Evolutionary conservation across 2,329 filamentous ascomycete species (phyloP).

Genomic region (Aspergillus terreus): DNA sequence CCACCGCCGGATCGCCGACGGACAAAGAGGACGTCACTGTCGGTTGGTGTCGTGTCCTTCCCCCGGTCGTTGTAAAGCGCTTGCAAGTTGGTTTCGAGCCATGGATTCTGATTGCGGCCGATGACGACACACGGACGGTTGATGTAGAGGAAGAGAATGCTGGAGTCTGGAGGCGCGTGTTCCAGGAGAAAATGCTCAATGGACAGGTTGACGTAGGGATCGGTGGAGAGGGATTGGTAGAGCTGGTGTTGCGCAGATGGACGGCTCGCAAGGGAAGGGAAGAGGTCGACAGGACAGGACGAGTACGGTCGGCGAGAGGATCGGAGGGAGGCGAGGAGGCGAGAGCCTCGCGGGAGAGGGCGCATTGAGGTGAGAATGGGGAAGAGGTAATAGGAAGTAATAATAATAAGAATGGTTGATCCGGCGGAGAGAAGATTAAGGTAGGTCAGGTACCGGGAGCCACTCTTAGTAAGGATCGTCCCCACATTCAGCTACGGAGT

Average conservation of each 20-base stretch:
- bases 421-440: too few species aligned
- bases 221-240: slow-evolving; percentile 64
- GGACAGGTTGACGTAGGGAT: slow-evolving; percentile 88
- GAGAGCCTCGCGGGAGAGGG: slow-evolving; percentile 24
- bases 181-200: slow-evolving; percentile 88
- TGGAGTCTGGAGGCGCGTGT: slow-evolving; percentile 66
- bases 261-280: slow-evolving; percentile 32
- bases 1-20: slow-evolving; percentile 85
- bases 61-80: slow-evolving; percentile 49
- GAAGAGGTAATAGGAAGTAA: not conserved
- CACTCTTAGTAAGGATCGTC: too few species aligned
- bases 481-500: too few species aligned
- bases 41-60: slow-evolving; percentile 14
- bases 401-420: too few species aligned
- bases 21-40: slow-evolving; percentile 59
- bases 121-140: slow-evolving; percentile 87
- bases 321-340: slow-evolving; percentile 14
- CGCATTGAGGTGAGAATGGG: slow-evolving; percentile 6
- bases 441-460: too few species aligned
- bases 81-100: slow-evolving; percentile 79
- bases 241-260: slow-evolving; percentile 53
- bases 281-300: slow-evolving; percentile 26
- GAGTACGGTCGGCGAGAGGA: slow-evolving; percentile 24
- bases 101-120: slow-evolving; percentile 96
- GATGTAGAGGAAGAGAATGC: slow-evolving; percentile 79